Evolutionary conservation across 2,329 filamentous ascomycete species (phyloP).

Genomic region (Triangularia verruculosa): DNA sequence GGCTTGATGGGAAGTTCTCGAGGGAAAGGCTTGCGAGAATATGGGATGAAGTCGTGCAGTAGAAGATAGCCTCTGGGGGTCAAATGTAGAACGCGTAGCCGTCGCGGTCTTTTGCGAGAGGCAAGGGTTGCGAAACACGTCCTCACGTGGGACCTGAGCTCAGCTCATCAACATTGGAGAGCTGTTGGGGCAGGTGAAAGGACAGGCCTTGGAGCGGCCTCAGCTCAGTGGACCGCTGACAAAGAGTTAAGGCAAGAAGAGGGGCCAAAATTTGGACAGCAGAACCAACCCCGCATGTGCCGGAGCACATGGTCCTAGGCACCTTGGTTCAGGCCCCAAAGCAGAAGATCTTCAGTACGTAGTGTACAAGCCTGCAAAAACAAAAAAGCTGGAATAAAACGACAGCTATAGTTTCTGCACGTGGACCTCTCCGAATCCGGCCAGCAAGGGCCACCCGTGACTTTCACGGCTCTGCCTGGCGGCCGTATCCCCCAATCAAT

Average conservation of each 20-base stretch:
- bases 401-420: background rate
- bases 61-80: background rate
- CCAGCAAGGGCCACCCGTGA: background rate
- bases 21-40: background rate
- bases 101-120: background rate
- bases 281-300: background rate
- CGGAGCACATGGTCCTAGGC: background rate
- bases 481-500: conserved; percentile 10
- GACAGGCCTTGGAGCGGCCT: background rate
- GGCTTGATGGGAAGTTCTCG: background rate
- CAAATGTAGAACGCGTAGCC: background rate
- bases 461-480: background rate
- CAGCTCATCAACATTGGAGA: no score
- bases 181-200: background rate
- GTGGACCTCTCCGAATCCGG: conserved; percentile 1
- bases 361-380: background rate
- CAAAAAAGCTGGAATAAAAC: background rate
- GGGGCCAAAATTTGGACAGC: background rate
- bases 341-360: no score
- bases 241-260: background rate
- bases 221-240: background rate
- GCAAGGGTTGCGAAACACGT: conserved; percentile 1
- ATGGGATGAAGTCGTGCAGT: background rate
- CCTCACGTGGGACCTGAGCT: background rate
- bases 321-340: background rate